Conservation (phyloP, 225 moss, liverwort and hornwort species). For the Polytrichum formosum region DNA sequence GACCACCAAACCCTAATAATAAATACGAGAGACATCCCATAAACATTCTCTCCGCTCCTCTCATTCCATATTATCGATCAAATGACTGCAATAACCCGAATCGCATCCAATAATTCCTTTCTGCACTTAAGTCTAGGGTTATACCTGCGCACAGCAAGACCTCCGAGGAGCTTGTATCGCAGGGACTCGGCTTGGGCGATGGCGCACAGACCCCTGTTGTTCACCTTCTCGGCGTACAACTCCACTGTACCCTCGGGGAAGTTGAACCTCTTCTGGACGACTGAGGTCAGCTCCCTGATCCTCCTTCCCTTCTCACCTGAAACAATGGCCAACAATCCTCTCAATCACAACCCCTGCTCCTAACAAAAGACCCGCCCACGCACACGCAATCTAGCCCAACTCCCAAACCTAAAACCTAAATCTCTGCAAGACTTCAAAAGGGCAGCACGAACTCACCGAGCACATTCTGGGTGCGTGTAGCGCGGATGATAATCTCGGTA, state of each 20-base stretch:
- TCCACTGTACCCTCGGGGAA: constrained; percentile 56
- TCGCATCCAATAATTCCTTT: background rate
- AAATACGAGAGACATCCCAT: background rate
- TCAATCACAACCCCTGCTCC: too few species aligned
- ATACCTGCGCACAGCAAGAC: constrained; percentile 58
- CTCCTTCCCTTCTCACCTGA: constrained; percentile 54
- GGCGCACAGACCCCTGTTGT: constrained; percentile 57
- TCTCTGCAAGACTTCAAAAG: background rate
- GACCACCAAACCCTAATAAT: background rate
- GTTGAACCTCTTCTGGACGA: constrained; percentile 59
- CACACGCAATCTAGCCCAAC: background rate
- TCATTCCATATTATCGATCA: background rate
- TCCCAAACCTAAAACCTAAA: background rate
- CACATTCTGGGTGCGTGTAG: constrained; percentile 58
- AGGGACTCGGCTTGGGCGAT: constrained; percentile 58
- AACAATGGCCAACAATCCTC: too few species aligned
- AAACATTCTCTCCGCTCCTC: background rate
- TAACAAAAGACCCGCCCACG: background rate
- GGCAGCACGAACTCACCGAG: constrained; percentile 18
- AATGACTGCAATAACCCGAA: background rate
- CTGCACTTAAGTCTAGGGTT: background rate
- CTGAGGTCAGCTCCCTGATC: constrained; percentile 53
- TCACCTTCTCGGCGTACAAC: constrained; percentile 57
- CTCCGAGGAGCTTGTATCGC: constrained; percentile 58
- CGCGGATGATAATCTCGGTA: constrained; percentile 57